phyloP scores from a whole-genome alignment of 1,139 yeast species.

The Candida sp. region DNA sequence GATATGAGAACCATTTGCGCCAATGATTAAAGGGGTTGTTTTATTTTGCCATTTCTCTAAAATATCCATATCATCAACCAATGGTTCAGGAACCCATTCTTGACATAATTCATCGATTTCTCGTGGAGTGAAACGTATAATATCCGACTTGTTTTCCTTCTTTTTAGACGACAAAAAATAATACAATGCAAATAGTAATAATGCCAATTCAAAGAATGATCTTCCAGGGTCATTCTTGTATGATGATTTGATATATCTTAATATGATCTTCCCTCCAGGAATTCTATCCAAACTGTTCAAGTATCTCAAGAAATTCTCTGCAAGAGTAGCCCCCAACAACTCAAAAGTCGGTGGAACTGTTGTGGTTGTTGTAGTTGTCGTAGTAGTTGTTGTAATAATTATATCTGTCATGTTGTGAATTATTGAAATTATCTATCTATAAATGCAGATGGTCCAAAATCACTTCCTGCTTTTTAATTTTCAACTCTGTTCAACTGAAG shows the following conservation, averaged over 20 bases:
- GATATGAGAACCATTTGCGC: slow-evolving; percentile 54
- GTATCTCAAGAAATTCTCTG: slow-evolving; percentile 33
- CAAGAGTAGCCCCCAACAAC: slow-evolving; percentile 29
- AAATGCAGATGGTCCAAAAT: too few species aligned
- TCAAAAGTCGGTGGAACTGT: slow-evolving; percentile 40
- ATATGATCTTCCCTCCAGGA: slow-evolving; percentile 81
- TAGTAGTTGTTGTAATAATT: slow-evolving; percentile 12
- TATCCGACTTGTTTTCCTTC: slow-evolving; percentile 72
- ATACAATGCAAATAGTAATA: slow-evolving; percentile 80
- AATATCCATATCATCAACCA: slow-evolving; percentile 53
- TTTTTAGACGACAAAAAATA: slow-evolving; percentile 83
- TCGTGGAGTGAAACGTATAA: slow-evolving; percentile 55
- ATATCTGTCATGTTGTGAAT: neutral
- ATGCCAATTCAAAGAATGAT: slow-evolving; percentile 73
- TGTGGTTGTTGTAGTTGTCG: slow-evolving; percentile 24
- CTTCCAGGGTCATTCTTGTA: slow-evolving; percentile 94
- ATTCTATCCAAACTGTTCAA: slow-evolving; percentile 37
- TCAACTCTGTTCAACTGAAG: too few species aligned
- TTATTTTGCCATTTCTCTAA: slow-evolving; percentile 61
- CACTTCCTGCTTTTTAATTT: too few species aligned
- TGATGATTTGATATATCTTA: slow-evolving; percentile 81
- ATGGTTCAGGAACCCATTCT: slow-evolving; percentile 91
- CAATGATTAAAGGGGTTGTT: slow-evolving; percentile 60
- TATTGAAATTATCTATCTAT: too few species aligned
- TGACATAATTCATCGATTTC: slow-evolving; percentile 83